Base-by-base conservation (phyloP, 2,329 filamentous ascomycete species). In the Lojkania enalia region DNA sequence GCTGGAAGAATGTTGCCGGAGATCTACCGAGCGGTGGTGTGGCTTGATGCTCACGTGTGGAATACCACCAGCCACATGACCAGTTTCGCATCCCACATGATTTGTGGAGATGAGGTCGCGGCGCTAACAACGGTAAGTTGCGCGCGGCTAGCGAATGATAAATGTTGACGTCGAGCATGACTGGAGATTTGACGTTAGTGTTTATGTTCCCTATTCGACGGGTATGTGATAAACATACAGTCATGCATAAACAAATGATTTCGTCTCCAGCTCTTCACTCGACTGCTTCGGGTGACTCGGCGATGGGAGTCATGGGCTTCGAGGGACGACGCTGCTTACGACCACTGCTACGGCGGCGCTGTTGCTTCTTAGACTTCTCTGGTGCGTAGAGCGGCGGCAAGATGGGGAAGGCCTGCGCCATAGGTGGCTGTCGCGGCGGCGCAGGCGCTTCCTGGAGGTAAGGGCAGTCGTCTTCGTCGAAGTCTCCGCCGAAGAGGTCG, bases 291-390 rank as follows among this genome's bases (percentile, higher is more conserved):
- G 67, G 65, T 5, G 65, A 67, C 60, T 73, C 70, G 9, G 67
- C 58, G 46, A 73, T 72, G 43, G 70, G 69, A 42, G 64, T 66
- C 70, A 73, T 72, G 11, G 70, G 69, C 61, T 71, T 71, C 32
- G 68, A 70, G 2, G 66, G 53, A 41, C 69, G 63, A 31, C 66
- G 61, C 45, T 63, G 60, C 63, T 72, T 73, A 52, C 64, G 62
- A 33, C 62, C 65, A 45, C 68, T 71, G 58, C 67, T 66, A 56
- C 69, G 62, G 51, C 68, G 64, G 33, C 66, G 64, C 55, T 71
- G 44, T 14, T 38, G 60, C 44, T 63, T 67, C 64, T 71, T 69
- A 41, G 58, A 63, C 66, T 68, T 75, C 66, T 64, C 69, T 29
- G 51, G 54, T 30, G 65, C 69, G 60, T 69, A 70, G 31, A 71